A percentile compares a stretch with the other conserved stretches of the same genome.
phyloP scores from a whole-genome alignment of 352 stramenopile genomes.

The Phytopythium ostracodes region DNA sequence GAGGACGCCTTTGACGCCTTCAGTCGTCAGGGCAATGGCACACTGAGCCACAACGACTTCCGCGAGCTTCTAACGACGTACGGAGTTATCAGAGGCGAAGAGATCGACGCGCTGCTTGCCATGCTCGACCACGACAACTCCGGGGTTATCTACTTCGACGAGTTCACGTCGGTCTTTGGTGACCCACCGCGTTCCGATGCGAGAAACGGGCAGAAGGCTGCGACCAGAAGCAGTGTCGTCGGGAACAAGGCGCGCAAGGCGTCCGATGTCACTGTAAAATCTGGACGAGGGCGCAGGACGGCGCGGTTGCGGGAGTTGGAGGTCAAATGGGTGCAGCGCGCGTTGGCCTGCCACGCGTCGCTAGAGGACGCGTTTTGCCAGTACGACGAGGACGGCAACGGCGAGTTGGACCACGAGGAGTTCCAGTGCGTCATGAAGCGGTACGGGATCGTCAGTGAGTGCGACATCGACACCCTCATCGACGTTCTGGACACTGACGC shows the following conservation, averaged over 20 bases:
- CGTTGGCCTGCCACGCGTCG: conserved; percentile 49
- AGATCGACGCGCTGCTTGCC: conserved; percentile 41
- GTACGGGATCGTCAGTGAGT: conserved; percentile 52
- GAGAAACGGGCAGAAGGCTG: not conserved
- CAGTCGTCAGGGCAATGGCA: conserved; percentile 36
- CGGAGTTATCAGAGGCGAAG: conserved; percentile 34
- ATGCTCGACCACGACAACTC: conserved; percentile 42
- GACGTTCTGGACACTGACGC: conserved; percentile 39
- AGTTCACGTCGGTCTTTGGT: conserved; percentile 63
- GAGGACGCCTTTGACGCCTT: conserved; percentile 36
- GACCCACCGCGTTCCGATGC: conserved; percentile 16
- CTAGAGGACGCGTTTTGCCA: conserved; percentile 61
- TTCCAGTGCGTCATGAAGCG: conserved; percentile 68
- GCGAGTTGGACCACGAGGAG: conserved; percentile 51
- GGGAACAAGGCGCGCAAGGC: not conserved
- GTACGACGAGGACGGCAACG: conserved; percentile 53
- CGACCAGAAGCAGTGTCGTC: not conserved
- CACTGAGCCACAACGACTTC: conserved; percentile 47
- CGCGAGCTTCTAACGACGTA: conserved; percentile 39
- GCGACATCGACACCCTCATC: conserved; percentile 51
- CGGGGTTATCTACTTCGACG: conserved; percentile 51
- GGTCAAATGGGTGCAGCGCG: conserved; percentile 60
- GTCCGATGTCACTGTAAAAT: conserved; percentile 9
- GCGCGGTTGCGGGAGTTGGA: conserved; percentile 41
- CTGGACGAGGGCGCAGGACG: conserved; percentile 19